phyloP scores from a whole-genome alignment of 371 early-diverging fungal species.

The Syncephalis plumigaleata region DNA sequence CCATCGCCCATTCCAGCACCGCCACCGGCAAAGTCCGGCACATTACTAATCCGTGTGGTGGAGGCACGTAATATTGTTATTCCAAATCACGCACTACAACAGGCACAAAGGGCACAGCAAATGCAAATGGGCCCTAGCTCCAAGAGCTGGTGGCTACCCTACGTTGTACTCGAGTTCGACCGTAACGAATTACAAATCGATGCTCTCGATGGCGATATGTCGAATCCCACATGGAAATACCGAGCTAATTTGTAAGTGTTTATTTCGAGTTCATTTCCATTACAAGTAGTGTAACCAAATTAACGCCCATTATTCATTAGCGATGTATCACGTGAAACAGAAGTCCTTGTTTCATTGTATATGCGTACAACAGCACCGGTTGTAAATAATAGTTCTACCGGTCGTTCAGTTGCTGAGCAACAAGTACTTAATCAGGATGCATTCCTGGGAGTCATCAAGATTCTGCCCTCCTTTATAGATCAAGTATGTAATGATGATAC shows the following conservation, averaged over 20 bases:
- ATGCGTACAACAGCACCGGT: constrained; percentile 35
- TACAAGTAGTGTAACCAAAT: not conserved
- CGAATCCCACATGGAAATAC: constrained; percentile 67
- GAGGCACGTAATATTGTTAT: not conserved
- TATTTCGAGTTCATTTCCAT: too few relatives aligned
- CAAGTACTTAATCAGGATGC: constrained; percentile 19
- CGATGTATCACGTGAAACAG: constrained; percentile 75
- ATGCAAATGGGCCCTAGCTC: not conserved
- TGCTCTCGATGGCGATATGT: constrained; percentile 54
- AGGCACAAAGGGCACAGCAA: not conserved
- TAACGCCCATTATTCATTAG: constrained; percentile 19
- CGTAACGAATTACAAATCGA: constrained; percentile 81
- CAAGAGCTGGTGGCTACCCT: constrained; percentile 28
- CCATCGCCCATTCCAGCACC: too few relatives aligned
- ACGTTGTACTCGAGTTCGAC: constrained; percentile 83
- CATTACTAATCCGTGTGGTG: not conserved
- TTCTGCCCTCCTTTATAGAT: constrained; percentile 44
- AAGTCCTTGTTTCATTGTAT: constrained; percentile 71
- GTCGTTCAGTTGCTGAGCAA: constrained; percentile 19
- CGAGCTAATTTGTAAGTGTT: constrained; percentile 71
- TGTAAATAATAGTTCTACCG: constrained; percentile 20
- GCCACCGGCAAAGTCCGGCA: not conserved
- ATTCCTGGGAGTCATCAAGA: constrained; percentile 40
- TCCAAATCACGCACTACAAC: too few relatives aligned
- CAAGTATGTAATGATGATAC: constrained; percentile 8